phyloP scores from a whole-genome alignment of 2,329 filamentous ascomycete species.

The Chaetomiaceae sp. region DNA sequence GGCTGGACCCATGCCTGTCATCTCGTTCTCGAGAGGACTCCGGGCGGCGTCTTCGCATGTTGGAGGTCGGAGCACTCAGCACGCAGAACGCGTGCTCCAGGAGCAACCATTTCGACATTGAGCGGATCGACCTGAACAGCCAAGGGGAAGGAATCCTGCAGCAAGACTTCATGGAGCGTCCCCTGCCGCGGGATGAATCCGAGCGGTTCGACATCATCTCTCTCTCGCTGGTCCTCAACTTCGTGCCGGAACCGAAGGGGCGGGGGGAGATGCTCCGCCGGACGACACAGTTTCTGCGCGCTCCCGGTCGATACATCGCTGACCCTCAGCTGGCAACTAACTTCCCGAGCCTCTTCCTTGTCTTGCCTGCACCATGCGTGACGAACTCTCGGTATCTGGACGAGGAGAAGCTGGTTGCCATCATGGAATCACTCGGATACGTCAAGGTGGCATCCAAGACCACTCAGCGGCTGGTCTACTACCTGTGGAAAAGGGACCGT shows the following conservation, averaged over 20 bases:
- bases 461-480: constrained; percentile 82
- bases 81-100: constrained; percentile 78
- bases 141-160: constrained; percentile 75
- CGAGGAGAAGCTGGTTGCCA: constrained; percentile 59
- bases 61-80: constrained; percentile 87
- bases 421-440: constrained; percentile 79
- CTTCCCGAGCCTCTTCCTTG: constrained; percentile 77
- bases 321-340: constrained; percentile 20
- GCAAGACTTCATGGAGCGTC: constrained; percentile 91
- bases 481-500: constrained; percentile 64
- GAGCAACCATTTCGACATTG: constrained; percentile 65
- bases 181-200: constrained; percentile 57
- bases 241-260: constrained; percentile 70
- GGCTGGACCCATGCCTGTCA: constrained; percentile 44
- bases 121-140: constrained; percentile 86
- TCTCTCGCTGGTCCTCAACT: constrained; percentile 89
- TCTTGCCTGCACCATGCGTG: constrained; percentile 83
- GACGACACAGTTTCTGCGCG: constrained; percentile 64
- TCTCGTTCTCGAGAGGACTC: constrained; percentile 17
- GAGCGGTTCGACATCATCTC: constrained; percentile 86
- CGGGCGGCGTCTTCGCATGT: constrained; percentile 52
- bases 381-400: constrained; percentile 88
- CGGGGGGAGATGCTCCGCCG: constrained; percentile 83
- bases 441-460: constrained; percentile 60
- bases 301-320: constrained; percentile 23